Evolutionary conservation across 1,284 basidiomycete genomes (phyloP).

Genomic region (Mycena sp.): DNA sequence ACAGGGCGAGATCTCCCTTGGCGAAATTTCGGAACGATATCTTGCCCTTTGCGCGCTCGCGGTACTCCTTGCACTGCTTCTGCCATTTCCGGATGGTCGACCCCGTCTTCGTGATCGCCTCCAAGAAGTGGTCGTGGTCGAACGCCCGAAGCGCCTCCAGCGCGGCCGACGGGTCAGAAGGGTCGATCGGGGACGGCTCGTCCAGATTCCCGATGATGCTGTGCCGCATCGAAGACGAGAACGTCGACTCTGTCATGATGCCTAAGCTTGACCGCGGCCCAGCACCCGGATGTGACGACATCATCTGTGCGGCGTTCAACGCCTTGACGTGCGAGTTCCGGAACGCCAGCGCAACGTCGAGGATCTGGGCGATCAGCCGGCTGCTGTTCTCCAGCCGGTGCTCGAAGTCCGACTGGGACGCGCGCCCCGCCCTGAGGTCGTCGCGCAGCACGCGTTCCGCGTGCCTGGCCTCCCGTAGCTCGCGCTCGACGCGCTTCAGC

Average conservation of each 20-base stretch:
- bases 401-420: conserved; percentile 74
- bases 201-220: conserved; percentile 61
- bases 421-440: conserved; percentile 66
- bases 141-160: conserved; percentile 76
- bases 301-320: conserved; percentile 65
- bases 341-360: conserved; percentile 80
- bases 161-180: conserved; percentile 73
- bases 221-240: conserved; percentile 59
- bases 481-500: conserved; percentile 73
- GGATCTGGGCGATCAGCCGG: conserved; percentile 74
- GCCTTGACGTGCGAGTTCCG: conserved; percentile 78
- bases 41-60: conserved; percentile 92
- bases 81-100: conserved; percentile 94
- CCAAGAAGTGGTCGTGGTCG: conserved; percentile 86
- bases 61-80: conserved; percentile 94
- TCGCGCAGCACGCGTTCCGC: conserved; percentile 71
- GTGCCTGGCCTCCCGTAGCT: conserved; percentile 68
- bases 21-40: conserved; percentile 94
- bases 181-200: conserved; percentile 77
- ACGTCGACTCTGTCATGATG: conserved; percentile 56
- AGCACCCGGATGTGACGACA: conserved; percentile 66
- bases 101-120: conserved; percentile 82
- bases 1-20: conserved; percentile 93
- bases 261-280: conserved; percentile 46
- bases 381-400: conserved; percentile 66